Evolutionary conservation across 164 flowering plant species (phyloP).

Genomic region (Euptelea pleiosperma): DNA sequence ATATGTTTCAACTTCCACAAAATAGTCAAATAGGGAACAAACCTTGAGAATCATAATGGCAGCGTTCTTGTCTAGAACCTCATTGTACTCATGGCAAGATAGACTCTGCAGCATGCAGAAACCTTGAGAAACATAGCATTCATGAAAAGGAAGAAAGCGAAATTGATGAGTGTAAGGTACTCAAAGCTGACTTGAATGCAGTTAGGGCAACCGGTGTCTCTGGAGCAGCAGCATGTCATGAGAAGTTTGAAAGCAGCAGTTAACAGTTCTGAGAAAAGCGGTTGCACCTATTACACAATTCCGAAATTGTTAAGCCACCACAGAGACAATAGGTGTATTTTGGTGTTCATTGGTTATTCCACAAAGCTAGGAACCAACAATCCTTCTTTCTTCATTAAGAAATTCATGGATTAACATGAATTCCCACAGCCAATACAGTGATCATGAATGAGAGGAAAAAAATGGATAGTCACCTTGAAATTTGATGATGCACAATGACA

Average conservation of each 20-base stretch:
- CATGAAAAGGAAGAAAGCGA: background rate
- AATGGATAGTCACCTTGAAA: no score
- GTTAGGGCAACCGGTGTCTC: conserved; percentile 74
- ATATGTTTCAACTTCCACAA: background rate
- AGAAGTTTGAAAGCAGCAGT: conserved; percentile 76
- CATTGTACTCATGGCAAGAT: conserved; percentile 80
- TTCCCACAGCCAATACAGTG: background rate
- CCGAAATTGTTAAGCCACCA: background rate
- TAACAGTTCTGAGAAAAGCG: conserved; percentile 60
- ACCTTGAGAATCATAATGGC: conserved; percentile 86
- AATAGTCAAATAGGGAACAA: background rate
- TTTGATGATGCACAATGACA: no score
- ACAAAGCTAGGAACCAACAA: background rate
- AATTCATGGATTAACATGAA: background rate
- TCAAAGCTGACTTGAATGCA: conserved; percentile 65
- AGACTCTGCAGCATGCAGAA: conserved; percentile 44
- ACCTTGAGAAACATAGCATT: background rate
- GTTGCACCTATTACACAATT: conserved; percentile 49
- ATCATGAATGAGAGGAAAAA: no score
- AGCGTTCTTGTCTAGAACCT: conserved; percentile 74
- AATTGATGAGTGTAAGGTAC: background rate
- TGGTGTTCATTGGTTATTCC: background rate
- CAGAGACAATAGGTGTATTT: background rate
- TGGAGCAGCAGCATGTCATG: conserved; percentile 58
- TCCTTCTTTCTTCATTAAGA: background rate